These are phyloP conservation scores for Graphium sp. DNA, from an alignment of 2,329 filamentous ascomycete species.

Conservation along the genomic window DNA sequence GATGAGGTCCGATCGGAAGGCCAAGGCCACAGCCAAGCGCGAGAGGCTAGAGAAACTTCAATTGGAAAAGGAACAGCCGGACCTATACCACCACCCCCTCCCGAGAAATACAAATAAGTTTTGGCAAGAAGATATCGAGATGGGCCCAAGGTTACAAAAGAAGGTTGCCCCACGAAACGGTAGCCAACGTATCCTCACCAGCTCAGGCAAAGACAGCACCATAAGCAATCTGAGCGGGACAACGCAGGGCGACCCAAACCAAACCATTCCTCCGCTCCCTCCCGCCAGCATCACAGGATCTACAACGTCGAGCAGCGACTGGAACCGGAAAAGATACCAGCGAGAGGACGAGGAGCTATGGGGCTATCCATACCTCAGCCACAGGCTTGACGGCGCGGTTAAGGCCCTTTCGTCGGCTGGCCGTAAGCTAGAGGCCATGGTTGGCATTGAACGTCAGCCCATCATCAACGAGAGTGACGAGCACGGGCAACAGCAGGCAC, in stretches of 20 bases:
- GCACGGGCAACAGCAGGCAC: too few species aligned
- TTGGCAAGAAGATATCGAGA: slow-evolving; percentile 73
- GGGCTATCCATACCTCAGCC: too few species aligned
- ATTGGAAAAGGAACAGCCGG: slow-evolving; percentile 52
- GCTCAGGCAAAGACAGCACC: slow-evolving; percentile 5
- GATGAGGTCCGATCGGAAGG: slow-evolving; percentile 50
- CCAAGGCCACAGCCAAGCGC: slow-evolving; percentile 52
- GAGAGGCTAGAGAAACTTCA: slow-evolving; percentile 49
- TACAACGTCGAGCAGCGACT: slow-evolving; percentile 28
- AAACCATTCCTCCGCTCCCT: too few species aligned
- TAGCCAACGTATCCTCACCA: slow-evolving; percentile 2
- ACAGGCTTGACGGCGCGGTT: slow-evolving; percentile 21
- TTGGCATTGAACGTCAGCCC: slow-evolving; percentile 32
- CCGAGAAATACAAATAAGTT: slow-evolving; percentile 78
- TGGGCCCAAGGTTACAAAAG: slow-evolving; percentile 61
- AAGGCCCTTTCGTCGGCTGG: slow-evolving; percentile 29
- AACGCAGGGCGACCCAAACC: too few species aligned
- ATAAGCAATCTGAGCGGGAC: too few species aligned
- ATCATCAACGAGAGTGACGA: slow-evolving; percentile 39
- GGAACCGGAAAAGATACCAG: slow-evolving; percentile 69
- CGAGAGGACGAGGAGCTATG: slow-evolving; percentile 78
- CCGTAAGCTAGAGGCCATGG: slow-evolving; percentile 31
- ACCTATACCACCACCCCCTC: slow-evolving; percentile 60
- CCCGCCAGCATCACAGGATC: slow-evolving; percentile 4
- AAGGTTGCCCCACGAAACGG: slow-evolving; percentile 20